phyloP scores from a whole-genome alignment of 148 eudicot species.

The Chenopodium quinoa region DNA sequence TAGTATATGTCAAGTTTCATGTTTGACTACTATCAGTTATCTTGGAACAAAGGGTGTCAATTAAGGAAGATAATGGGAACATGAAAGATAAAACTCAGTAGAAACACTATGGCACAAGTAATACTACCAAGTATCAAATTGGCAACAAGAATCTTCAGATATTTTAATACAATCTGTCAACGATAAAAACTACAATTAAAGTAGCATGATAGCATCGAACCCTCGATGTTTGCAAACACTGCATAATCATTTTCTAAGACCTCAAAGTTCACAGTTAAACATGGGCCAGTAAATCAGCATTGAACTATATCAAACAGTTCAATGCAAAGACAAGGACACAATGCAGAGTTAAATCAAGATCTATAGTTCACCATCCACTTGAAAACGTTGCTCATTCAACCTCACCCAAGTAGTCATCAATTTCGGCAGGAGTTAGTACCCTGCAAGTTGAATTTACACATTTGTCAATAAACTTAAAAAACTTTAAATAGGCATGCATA shows the following conservation, averaged over 20 bases:
- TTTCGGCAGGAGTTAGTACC: constrained; percentile 80
- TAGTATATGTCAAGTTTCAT: too few relatives aligned
- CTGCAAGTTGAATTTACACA: constrained; percentile 46
- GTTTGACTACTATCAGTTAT: too few relatives aligned
- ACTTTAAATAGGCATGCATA: neutral
- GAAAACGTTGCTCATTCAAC: constrained; percentile 50
- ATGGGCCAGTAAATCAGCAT: neutral
- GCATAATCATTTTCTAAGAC: neutral
- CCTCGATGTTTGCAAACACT: neutral
- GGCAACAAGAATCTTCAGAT: neutral
- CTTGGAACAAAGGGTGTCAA: too few relatives aligned
- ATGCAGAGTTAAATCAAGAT: neutral
- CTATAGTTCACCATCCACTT: neutral
- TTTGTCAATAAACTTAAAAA: neutral
- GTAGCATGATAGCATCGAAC: neutral
- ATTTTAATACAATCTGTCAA: neutral
- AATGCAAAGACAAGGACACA: neutral
- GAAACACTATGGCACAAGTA: neutral
- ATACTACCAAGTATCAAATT: too few relatives aligned
- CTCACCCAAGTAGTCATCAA: constrained; percentile 93
- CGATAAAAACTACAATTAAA: neutral
- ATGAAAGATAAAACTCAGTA: neutral
- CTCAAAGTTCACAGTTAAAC: constrained; percentile 1
- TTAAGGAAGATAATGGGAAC: too few relatives aligned
- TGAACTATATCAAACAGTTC: neutral